phyloP scores from a whole-genome alignment of 2,329 filamentous ascomycete species.

The Scedosporium aurantiacum region DNA sequence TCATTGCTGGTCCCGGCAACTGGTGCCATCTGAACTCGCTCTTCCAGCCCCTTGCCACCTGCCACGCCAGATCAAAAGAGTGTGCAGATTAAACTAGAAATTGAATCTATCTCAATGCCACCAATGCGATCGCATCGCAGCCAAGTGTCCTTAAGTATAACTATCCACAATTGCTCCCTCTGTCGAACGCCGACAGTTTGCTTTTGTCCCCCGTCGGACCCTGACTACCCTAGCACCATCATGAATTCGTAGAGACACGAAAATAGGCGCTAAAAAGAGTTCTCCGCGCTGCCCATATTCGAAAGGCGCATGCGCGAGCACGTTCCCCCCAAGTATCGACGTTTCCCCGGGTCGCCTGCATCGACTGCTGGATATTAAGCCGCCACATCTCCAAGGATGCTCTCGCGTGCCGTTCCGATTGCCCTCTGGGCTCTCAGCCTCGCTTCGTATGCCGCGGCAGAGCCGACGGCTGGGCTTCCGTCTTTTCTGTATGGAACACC shows the following conservation, averaged over 20 bases:
- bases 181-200: background rate
- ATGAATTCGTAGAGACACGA: background rate
- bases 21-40: no score
- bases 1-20: no score
- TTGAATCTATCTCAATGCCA: no score
- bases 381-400: background rate
- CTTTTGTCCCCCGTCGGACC: background rate
- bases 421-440: background rate
- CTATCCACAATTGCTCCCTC: no score
- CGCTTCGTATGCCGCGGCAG: background rate
- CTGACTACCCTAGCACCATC: background rate
- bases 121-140: background rate
- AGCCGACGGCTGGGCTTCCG: slow-evolving; percentile 13
- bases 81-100: no score
- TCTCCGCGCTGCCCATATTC: background rate
- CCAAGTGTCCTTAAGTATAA: background rate
- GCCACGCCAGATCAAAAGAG: no score
- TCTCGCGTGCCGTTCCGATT: background rate
- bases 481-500: slow-evolving; percentile 56
- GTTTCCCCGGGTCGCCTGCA: background rate
- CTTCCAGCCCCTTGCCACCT: no score
- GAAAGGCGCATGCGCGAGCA: background rate
- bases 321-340: background rate
- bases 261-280: background rate
- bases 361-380: no score